Conservation (phyloP, 495 filamentous ascomycete species). For the Penicillium diatomitis region DNA sequence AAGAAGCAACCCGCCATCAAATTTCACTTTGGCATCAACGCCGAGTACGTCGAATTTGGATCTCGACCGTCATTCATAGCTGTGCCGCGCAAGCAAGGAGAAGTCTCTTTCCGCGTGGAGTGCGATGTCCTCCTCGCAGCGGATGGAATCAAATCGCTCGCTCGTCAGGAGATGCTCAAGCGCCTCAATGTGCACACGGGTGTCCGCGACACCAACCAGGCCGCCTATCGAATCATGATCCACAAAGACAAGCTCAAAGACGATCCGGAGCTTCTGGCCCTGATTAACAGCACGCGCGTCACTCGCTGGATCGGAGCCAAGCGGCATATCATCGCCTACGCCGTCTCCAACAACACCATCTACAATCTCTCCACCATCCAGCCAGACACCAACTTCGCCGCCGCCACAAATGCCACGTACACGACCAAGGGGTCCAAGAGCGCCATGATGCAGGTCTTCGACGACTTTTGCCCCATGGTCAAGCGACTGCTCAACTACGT, state of each 20-base stretch:
- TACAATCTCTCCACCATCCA: slow-evolving; percentile 74
- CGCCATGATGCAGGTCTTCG: slow-evolving; percentile 57
- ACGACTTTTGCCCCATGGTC: slow-evolving; percentile 63
- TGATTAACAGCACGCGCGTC: slow-evolving; percentile 58
- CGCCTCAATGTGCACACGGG: slow-evolving; percentile 43
- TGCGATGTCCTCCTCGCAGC: slow-evolving; percentile 63
- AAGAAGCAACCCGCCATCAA: slow-evolving; percentile 51
- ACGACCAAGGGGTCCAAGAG: slow-evolving; percentile 63
- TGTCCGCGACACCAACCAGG: slow-evolving; percentile 65
- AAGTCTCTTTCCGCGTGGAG: slow-evolving; percentile 41
- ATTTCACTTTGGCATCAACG: slow-evolving; percentile 57
- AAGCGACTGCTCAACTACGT: slow-evolving; percentile 68
- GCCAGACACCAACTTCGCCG: slow-evolving; percentile 64
- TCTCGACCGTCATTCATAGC: slow-evolving; percentile 47
- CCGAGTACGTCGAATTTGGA: slow-evolving; percentile 42
- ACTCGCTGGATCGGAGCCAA: slow-evolving; percentile 72
- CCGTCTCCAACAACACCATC: slow-evolving; percentile 61
- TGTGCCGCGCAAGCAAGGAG: slow-evolving; percentile 43
- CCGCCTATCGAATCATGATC: slow-evolving; percentile 82
- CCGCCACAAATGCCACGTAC: slow-evolving; percentile 64
- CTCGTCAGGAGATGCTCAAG: slow-evolving; percentile 54
- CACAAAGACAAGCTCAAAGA: slow-evolving; percentile 53
- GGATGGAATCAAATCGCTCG: slow-evolving; percentile 64
- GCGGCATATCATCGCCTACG: slow-evolving; percentile 77
- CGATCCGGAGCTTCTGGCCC: slow-evolving; percentile 57